Evolutionary conservation across 805 yeast species (phyloP).

Genomic region (Metschnikowia dekortorum): DNA sequence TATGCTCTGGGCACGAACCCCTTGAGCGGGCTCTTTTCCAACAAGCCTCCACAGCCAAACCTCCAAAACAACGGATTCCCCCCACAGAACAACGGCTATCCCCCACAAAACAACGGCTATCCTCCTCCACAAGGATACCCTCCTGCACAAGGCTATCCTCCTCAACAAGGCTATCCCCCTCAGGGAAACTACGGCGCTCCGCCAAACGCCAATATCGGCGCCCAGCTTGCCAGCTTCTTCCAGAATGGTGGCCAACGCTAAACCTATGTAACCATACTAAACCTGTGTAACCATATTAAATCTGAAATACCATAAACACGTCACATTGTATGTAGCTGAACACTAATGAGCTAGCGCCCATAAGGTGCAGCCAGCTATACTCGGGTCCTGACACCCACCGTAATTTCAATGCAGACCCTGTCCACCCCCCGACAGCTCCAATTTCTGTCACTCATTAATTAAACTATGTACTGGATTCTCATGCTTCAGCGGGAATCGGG

Average conservation of each 20-base stretch:
- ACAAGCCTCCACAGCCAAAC: constrained; percentile 13
- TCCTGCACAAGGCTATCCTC: constrained; percentile 7
- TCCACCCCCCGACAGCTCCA: no score
- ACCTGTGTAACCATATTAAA: neutral
- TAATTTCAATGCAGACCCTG: no score
- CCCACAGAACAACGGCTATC: constrained; percentile 9
- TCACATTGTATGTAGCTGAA: no score
- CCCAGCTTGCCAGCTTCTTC: constrained; percentile 37
- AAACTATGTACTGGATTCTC: neutral
- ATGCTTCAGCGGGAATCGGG: constrained; percentile 18
- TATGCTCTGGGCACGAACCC: constrained; percentile 40
- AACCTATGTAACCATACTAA: neutral
- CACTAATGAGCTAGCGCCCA: no score
- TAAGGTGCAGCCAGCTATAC: no score
- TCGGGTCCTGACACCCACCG: no score
- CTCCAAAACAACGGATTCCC: constrained; percentile 8
- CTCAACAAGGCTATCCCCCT: constrained; percentile 12
- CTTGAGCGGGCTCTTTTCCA: constrained; percentile 44
- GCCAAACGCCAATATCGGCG: constrained; percentile 29
- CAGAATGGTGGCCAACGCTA: constrained; percentile 20
- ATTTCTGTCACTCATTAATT: neutral
- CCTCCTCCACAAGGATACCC: constrained; percentile 10
- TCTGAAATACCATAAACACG: neutral
- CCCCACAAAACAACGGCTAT: constrained; percentile 7
- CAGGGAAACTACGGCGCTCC: constrained; percentile 11